phyloP scores from a whole-genome alignment of 306 rosid genomes.

The Rosa chinensis region DNA sequence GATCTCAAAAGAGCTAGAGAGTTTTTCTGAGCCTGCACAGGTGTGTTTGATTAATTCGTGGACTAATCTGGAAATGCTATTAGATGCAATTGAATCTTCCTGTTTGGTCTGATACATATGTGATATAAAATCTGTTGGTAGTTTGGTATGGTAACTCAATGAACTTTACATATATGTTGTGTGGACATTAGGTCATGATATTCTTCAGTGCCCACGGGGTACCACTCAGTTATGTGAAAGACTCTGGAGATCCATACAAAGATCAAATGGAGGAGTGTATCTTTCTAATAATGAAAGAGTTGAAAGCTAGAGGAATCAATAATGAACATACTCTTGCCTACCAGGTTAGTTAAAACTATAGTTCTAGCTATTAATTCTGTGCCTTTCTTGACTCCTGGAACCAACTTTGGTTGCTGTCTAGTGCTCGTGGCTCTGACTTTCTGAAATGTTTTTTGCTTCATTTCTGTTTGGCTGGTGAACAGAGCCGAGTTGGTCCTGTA shows the following conservation, averaged over 20 bases:
- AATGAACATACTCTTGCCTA: conserved; percentile 94
- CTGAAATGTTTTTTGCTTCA: background rate
- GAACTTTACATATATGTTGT: conserved; percentile 14
- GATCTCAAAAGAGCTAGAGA: conserved; percentile 75
- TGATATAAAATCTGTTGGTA: background rate
- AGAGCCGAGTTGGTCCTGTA: conserved; percentile 99
- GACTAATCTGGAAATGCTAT: conserved; percentile 16
- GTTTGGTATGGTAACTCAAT: conserved; percentile 1
- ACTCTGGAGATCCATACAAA: conserved; percentile 95
- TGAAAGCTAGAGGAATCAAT: conserved; percentile 80
- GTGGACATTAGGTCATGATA: conserved; percentile 61
- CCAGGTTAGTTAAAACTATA: conserved; percentile 56
- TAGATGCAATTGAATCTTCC: background rate
- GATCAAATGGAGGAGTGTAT: conserved; percentile 99
- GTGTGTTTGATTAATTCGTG: conserved; percentile 40
- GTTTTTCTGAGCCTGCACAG: conserved; percentile 65
- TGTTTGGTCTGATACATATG: background rate
- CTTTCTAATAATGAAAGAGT: conserved; percentile 84
- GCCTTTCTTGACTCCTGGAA: background rate
- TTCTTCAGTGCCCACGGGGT: conserved; percentile 99
- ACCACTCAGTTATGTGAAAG: conserved; percentile 88
- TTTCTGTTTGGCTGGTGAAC: conserved; percentile 28
- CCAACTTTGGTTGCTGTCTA: background rate
- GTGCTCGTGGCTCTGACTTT: background rate
- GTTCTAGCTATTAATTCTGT: conserved; percentile 1